A percentile compares a stretch with the other conserved stretches of the same genome.
These are phyloP conservation scores for Echites panduratus DNA, from an alignment of 257 asterid genomes.

Conservation along the genomic window DNA sequence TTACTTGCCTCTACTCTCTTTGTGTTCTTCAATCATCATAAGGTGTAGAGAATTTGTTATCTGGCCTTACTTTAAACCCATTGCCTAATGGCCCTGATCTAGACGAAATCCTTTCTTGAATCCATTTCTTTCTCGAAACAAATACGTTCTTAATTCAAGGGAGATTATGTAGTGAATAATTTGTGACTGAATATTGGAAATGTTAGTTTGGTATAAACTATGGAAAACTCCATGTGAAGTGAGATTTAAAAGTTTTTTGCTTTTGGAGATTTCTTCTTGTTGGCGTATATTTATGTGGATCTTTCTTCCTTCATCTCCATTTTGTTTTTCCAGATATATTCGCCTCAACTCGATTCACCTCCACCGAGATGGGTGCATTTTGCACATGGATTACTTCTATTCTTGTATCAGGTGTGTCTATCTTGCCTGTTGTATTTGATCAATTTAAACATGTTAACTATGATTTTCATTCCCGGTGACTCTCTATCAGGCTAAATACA, in stretches of 20 bases:
- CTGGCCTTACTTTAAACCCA: not conserved
- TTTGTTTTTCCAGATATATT: constrained; percentile 54
- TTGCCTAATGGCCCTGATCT: not conserved
- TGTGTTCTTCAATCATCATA: not conserved
- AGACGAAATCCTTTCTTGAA: not conserved
- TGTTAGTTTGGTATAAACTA: not conserved
- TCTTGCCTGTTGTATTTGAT: constrained; percentile 1
- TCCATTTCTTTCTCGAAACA: too few species aligned
- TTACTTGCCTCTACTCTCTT: not conserved
- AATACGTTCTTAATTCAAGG: too few species aligned
- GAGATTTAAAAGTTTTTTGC: not conserved
- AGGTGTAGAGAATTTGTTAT: not conserved
- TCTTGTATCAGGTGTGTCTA: constrained; percentile 72
- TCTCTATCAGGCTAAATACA: too few species aligned
- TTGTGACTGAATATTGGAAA: not conserved
- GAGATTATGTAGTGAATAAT: not conserved
- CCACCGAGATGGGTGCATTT: constrained; percentile 96
- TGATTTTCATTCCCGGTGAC: not conserved
- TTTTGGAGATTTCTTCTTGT: not conserved
- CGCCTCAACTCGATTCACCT: constrained; percentile 83
- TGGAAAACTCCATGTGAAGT: not conserved
- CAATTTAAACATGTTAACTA: not conserved
- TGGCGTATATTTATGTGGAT: not conserved
- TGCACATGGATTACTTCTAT: constrained; percentile 86
- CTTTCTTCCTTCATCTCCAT: constrained; percentile 13